Evolutionary conservation across 2,329 filamentous ascomycete genomes (phyloP), one percentile per base, ranked within the genome.

Genomic region (Pestalotiopsis sp.): DNA sequence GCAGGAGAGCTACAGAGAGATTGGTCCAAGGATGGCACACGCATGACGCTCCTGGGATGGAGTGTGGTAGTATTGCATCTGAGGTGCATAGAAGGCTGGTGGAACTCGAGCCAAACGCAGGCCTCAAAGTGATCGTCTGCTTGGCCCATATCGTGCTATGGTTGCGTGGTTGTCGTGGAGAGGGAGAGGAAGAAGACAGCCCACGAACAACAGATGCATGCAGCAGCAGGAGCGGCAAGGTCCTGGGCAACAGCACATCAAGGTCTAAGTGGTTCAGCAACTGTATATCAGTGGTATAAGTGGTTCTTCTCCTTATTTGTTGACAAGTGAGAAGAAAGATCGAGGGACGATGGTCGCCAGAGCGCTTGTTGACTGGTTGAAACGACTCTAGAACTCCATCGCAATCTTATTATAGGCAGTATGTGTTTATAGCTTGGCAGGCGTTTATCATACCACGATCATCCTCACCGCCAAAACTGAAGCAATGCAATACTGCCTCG

Each of bases 391-490:
- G 20, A 52, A 17, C 17, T 17, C 14, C 45, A 52, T 17, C 45
- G 45, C 45, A 52, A 52, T 52, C 45, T n/a, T 52, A 52, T 52
- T 52, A 52, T 52, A 52, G 45, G 17, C 45, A 52, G 45, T n/a
- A 52, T 17, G 45, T 52, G 20, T 52, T 9, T 52, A n/a, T 52
- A 52, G n/a, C n/a, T 52, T 52, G 45, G 63, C 63, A 65, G 23
- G 31, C 13, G 52, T 52, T 31, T 69, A 64, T 69, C 63, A 72
- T 69, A 69, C 67, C 68, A 71, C 72, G 61, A 71, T 71, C 68
- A 45, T 63, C 68, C 64, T 73, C 69, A 74, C 72, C 69, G 70
- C 72, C 62, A 69, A 56, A 67, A 61, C 39, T 62, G 57, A 12
- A 63, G 66, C 64, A 66, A 63, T 25, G 45, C 14, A 68, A 20